These are phyloP conservation scores for Pichia gijzeniarum DNA, from an alignment of 805 yeast species.

Conservation along the genomic window DNA sequence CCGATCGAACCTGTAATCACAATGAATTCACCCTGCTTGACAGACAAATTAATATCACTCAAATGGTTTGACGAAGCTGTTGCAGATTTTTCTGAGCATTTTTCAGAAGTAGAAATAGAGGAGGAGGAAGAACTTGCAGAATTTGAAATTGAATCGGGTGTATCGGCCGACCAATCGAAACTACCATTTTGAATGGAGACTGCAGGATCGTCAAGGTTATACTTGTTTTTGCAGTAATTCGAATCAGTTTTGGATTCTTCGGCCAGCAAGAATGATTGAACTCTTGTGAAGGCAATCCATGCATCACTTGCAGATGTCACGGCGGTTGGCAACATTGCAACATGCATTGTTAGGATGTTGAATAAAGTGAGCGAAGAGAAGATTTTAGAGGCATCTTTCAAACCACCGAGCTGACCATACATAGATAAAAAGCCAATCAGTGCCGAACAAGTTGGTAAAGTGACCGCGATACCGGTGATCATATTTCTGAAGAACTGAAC, in stretches of 20 bases:
- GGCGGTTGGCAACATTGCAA: slow-evolving; percentile 66
- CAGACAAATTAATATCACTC: slow-evolving; percentile 41
- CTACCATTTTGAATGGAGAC: slow-evolving; percentile 45
- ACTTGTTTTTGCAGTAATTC: slow-evolving; percentile 13
- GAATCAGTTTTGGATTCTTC: slow-evolving; percentile 31
- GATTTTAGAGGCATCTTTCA: slow-evolving; percentile 51
- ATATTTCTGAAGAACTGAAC: slow-evolving; percentile 61
- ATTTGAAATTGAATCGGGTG: background rate
- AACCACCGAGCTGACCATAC: slow-evolving; percentile 31
- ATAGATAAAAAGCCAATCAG: slow-evolving; percentile 46
- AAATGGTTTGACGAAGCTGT: slow-evolving; percentile 20
- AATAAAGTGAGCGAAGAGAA: slow-evolving; percentile 69
- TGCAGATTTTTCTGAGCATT: background rate
- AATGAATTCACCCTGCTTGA: slow-evolving; percentile 61
- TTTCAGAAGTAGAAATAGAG: background rate
- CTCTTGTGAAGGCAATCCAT: slow-evolving; percentile 53
- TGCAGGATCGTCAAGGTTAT: slow-evolving; percentile 29
- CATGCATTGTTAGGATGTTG: slow-evolving; percentile 52
- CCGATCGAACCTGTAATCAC: slow-evolving; percentile 78
- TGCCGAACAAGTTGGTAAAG: slow-evolving; percentile 67
- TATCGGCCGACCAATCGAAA: slow-evolving; percentile 56
- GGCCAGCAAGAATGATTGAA: slow-evolving; percentile 44
- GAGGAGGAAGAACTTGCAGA: background rate
- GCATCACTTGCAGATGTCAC: slow-evolving; percentile 66
- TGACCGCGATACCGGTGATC: slow-evolving; percentile 57